phyloP scores from a whole-genome alignment of 495 filamentous ascomycete genomes.

The Neurospora tetrasperma region DNA sequence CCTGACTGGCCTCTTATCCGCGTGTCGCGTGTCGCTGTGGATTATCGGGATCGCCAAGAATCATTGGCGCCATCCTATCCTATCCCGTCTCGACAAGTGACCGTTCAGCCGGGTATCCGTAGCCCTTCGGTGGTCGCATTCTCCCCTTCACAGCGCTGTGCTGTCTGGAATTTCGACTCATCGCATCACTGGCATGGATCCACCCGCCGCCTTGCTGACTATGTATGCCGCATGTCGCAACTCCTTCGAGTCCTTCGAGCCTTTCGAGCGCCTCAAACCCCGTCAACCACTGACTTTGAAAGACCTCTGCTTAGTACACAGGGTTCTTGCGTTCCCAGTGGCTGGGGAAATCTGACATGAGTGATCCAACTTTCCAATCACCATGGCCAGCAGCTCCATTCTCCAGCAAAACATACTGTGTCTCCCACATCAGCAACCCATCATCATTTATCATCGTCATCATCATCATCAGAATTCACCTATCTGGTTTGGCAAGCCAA shows the following conservation, averaged over 20 bases:
- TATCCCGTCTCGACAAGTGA: not conserved
- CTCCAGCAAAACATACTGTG: not conserved
- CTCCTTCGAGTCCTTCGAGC: not conserved
- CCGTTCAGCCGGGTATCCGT: not conserved
- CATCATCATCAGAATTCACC: not conserved
- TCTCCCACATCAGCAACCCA: not conserved
- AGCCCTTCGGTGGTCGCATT: not conserved
- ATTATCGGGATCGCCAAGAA: not conserved
- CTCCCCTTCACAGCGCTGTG: not conserved
- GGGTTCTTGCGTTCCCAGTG: not conserved
- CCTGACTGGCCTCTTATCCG: not conserved
- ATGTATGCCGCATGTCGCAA: not conserved
- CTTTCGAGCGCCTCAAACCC: not conserved
- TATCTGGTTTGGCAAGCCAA: not conserved
- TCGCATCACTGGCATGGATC: not conserved
- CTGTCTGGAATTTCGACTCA: not conserved
- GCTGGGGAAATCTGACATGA: not conserved
- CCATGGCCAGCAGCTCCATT: not conserved
- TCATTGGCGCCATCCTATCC: not conserved
- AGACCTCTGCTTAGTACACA: not conserved
- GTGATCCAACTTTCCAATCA: not conserved
- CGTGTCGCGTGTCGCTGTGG: not conserved
- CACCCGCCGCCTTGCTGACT: not conserved
- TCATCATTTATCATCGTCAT: not conserved
- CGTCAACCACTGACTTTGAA: not conserved